Base-by-base conservation (phyloP, 2,329 filamentous ascomycete genomes). In the Pezicula neosporulosa region DNA sequence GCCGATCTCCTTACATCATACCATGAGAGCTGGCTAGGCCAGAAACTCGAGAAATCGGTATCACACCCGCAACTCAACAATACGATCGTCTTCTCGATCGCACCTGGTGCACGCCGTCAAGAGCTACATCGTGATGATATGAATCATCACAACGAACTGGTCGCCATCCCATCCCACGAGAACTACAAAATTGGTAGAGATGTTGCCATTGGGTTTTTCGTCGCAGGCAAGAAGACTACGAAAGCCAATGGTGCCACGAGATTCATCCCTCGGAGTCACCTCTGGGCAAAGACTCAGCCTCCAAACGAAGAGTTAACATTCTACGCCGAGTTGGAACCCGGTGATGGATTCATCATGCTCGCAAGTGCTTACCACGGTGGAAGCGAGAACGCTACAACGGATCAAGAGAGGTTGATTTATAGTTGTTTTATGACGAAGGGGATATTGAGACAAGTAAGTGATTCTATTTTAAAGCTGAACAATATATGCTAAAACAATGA, bases 91-190 rank as follows among this genome's bases (percentile, higher is more conserved):
- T 66, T 67, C 53, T 51, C 47, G 27, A 58, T 63, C 42, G 52
- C 52, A 48, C 71, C 71, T 0, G 71, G 71, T 1, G 69, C 66
- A 13, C 62, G 59, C 28, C 65, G 67, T 42, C 71, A 73, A 51
- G 62, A 66, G 0, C 50, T 72, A 39, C 69, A 73, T 41, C 59
- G 68, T 13, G 61, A 70, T 46, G 68, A 72, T 60, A 49, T 51
- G 39, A 58, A 60, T 41, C 59, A 63, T 51, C 60, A 66, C 36
- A 55, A 57, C 24, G 38, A 51, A 44, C 53, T 48, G 21, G 50
- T 36, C 3, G 50, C 55, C 9, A 27, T 49, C 10, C 24, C n/a
- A 13, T 43, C 43, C 7, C 24, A 46, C 27, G 56, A 51, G 24
- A 30, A 55, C 18, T 56, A 59, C 49, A 51, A 53, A 9, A 36